phyloP scores from a whole-genome alignment of 768 basidiomycete genomes.

The Pisolithus orientalis region DNA sequence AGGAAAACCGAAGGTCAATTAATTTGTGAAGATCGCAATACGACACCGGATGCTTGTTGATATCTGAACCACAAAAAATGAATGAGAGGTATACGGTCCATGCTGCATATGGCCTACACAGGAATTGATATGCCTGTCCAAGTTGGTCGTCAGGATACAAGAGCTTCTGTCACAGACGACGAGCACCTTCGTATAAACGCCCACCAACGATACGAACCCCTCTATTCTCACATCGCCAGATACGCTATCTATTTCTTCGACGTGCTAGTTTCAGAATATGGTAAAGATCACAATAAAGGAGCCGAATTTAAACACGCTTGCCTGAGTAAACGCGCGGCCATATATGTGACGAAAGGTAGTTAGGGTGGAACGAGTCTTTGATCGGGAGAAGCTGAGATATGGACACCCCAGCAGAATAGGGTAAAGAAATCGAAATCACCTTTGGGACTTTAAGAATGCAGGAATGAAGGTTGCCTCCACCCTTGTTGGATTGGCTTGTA shows the following conservation, averaged over 20 bases:
- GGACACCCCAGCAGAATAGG: conserved; percentile 9
- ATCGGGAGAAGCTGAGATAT: conserved; percentile 16
- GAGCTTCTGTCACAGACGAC: conserved; percentile 10
- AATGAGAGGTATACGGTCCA: neutral
- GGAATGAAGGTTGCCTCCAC: conserved; percentile 23
- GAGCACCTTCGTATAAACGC: conserved; percentile 62
- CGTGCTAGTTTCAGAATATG: conserved; percentile 41
- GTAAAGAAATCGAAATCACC: conserved; percentile 33
- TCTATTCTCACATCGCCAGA: conserved; percentile 51
- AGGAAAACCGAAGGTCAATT: conserved; percentile 60
- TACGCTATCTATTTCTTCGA: conserved; percentile 53
- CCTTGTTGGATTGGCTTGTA: conserved; percentile 32
- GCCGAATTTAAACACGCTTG: conserved; percentile 25
- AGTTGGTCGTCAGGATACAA: conserved; percentile 17
- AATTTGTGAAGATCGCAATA: conserved; percentile 59
- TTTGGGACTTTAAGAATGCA: conserved; percentile 57
- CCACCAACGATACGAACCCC: conserved; percentile 83
- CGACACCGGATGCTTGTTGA: conserved; percentile 71
- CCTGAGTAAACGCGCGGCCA: conserved; percentile 68
- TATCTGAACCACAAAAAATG: conserved; percentile 39
- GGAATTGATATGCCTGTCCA: conserved; percentile 71
- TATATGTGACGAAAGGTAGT: conserved; percentile 67
- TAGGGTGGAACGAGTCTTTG: conserved; percentile 58
- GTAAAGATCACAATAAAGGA: conserved; percentile 7
- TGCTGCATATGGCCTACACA: conserved; percentile 51